Evolutionary conservation across 345 rosid species (phyloP).

Genomic region (Cardamine occulta): DNA sequence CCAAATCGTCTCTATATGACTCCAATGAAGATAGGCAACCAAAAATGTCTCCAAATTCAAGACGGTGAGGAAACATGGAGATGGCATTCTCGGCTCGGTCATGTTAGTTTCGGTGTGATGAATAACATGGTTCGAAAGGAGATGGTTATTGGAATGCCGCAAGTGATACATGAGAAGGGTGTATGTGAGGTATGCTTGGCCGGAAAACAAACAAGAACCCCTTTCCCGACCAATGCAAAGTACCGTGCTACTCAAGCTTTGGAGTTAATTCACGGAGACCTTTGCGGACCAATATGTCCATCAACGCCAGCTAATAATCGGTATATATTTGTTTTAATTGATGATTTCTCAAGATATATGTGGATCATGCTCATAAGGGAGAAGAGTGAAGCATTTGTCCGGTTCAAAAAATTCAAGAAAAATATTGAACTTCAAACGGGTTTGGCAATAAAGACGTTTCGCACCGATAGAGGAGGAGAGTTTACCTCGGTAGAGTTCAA

Average conservation of each 20-base stretch:
- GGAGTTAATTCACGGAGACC: neutral
- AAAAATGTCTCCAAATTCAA: neutral
- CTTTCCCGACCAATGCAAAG: accelerated
- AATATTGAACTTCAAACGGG: neutral
- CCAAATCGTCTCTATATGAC: neutral
- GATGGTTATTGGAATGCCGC: neutral
- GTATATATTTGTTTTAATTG: neutral
- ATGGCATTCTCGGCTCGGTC: neutral
- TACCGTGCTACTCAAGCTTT: neutral
- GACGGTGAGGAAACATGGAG: too few relatives aligned
- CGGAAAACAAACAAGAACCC: neutral
- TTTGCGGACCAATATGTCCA: neutral
- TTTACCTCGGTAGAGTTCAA: neutral
- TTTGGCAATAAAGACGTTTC: neutral
- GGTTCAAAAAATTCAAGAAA: neutral
- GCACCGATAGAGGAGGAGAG: conserved; percentile 5
- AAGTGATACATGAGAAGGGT: too few relatives aligned
- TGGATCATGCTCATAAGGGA: neutral
- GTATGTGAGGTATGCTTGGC: neutral
- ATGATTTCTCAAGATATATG: neutral
- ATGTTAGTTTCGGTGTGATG: neutral
- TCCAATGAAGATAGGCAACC: neutral
- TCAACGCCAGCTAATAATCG: neutral
- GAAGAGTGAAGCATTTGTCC: neutral
- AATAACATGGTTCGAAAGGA: neutral